phyloP scores from a whole-genome alignment of 192 early-diverging fungal species.

The Coemansia sp. region DNA sequence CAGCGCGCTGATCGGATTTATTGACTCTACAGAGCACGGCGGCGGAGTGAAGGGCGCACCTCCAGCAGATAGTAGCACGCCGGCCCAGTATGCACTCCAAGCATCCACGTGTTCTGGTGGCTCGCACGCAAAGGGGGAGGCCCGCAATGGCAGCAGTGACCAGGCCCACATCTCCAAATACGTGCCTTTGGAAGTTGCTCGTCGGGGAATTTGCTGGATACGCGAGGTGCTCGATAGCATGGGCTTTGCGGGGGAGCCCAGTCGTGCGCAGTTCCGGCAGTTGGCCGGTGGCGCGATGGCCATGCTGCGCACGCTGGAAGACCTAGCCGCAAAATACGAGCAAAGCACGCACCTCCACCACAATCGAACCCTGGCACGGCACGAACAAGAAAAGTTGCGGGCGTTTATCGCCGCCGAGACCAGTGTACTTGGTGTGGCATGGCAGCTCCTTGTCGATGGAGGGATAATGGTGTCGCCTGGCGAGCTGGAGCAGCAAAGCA shows the following conservation, averaged over 20 bases:
- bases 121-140: no score
- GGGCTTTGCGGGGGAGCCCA: constrained; percentile 16
- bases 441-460: constrained; percentile 40
- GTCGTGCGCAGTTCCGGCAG: constrained; percentile 18
- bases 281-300: constrained; percentile 8
- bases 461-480: constrained; percentile 43
- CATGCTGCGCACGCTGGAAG: constrained; percentile 12
- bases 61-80: not conserved
- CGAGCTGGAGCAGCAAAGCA: constrained; percentile 23
- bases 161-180: not conserved
- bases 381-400: constrained; percentile 10
- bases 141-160: no score
- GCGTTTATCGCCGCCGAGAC: constrained; percentile 13
- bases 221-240: constrained; percentile 38
- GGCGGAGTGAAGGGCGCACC: no score
- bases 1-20: constrained; percentile 6
- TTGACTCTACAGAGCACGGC: constrained; percentile 25
- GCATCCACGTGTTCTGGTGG: no score
- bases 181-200: constrained; percentile 29
- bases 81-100: no score
- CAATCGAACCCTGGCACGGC: not conserved
- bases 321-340: not conserved
- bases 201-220: constrained; percentile 31
- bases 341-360: not conserved
- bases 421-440: constrained; percentile 14